Conservation (phyloP, 176 grass and related monocot genomes). For the Juncus inflexus region DNA sequence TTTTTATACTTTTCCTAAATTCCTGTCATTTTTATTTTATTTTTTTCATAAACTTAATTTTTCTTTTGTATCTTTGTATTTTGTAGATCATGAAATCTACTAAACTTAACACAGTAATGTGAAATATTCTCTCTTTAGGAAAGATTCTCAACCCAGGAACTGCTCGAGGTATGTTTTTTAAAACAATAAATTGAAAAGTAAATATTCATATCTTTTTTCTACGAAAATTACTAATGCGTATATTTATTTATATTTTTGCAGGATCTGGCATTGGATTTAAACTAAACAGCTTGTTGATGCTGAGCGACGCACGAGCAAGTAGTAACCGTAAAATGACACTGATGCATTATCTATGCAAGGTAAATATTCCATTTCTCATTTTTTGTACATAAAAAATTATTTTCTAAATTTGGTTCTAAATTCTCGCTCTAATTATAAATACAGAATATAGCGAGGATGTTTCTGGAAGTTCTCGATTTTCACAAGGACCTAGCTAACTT, state of each 20-base stretch:
- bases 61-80: slow-evolving; percentile 25
- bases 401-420: neutral
- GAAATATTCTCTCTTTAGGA: slow-evolving; percentile 96
- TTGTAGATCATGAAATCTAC: slow-evolving; percentile 81
- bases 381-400: slow-evolving; percentile 2
- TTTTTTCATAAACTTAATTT: neutral
- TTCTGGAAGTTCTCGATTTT: slow-evolving; percentile 94
- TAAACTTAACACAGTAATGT: slow-evolving; percentile 99
- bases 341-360: slow-evolving; percentile 99
- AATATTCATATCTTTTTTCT: neutral
- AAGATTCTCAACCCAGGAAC: slow-evolving; percentile 99
- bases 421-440: neutral
- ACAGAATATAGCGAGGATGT: slow-evolving; percentile 83
- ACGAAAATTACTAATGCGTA: neutral
- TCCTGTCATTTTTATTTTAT: slow-evolving; percentile 12
- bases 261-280: slow-evolving; percentile 98
- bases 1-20: slow-evolving; percentile 22
- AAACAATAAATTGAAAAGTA: slow-evolving; percentile 17
- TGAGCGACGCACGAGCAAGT: slow-evolving; percentile 84
- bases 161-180: slow-evolving; percentile 72
- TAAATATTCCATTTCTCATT: slow-evolving; percentile 25
- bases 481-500: slow-evolving; percentile 80
- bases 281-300: slow-evolving; percentile 95
- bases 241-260: slow-evolving; percentile 32
- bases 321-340: slow-evolving; percentile 91